Conservation (phyloP, 495 filamentous ascomycete species). For the Aspergillus cavernicola region DNA sequence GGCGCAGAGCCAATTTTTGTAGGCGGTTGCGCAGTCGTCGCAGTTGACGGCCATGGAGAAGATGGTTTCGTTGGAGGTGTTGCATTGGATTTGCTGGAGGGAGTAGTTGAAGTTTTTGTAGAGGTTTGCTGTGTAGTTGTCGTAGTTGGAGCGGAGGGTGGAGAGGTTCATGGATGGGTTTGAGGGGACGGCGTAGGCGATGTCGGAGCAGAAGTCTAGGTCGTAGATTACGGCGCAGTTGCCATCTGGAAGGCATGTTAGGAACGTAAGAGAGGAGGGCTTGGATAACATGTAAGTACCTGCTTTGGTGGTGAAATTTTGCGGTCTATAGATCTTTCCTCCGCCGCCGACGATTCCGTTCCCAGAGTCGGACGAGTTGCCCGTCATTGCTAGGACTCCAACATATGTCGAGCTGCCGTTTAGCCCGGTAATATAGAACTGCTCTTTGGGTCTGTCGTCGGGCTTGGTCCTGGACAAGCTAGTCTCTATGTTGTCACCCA, state of each 20-base stretch:
- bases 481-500: constrained; percentile 50
- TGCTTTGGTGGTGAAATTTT: constrained; percentile 70
- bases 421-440: constrained; percentile 77
- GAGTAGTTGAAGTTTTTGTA: constrained; percentile 78
- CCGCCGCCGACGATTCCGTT: constrained; percentile 59
- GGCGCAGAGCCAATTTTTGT: constrained; percentile 92
- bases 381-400: constrained; percentile 64
- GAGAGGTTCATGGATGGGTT: constrained; percentile 52
- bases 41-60: constrained; percentile 82
- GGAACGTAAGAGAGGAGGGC: too few relatives aligned
- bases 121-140: constrained; percentile 53
- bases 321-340: constrained; percentile 63
- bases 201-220: constrained; percentile 76
- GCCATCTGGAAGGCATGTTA: constrained; percentile 36
- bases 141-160: constrained; percentile 62
- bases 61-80: constrained; percentile 61
- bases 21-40: constrained; percentile 69
- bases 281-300: constrained; percentile 53
- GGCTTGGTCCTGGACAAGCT: constrained; percentile 63
- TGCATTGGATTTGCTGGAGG: constrained; percentile 79
- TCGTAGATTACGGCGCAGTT: constrained; percentile 85
- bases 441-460: constrained; percentile 64
- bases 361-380: constrained; percentile 48
- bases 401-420: constrained; percentile 66
- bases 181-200: constrained; percentile 85